These are phyloP conservation scores for Mimosa bimucronata DNA, from an alignment of 306 rosid genomes.

Conservation along the genomic window DNA sequence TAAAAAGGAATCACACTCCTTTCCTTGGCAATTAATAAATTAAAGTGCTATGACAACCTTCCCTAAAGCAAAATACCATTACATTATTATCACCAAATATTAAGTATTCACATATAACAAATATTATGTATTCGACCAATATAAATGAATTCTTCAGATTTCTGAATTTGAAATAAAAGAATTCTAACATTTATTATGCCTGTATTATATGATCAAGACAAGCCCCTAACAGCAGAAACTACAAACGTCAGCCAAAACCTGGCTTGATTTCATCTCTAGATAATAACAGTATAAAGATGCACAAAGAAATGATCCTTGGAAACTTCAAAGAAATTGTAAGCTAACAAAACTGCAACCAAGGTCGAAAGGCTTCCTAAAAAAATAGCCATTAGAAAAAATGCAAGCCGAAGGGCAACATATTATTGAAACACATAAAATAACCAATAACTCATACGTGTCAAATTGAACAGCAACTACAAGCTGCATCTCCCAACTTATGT, in stretches of 20 bases:
- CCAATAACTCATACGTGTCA: constrained; percentile 5
- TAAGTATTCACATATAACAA: not conserved
- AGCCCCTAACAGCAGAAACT: constrained; percentile 17
- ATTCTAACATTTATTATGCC: not conserved
- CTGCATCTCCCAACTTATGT: constrained; percentile 6
- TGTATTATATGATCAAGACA: not conserved
- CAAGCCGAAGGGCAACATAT: constrained; percentile 28
- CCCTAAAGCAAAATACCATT: not conserved
- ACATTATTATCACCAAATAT: not conserved
- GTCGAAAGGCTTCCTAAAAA: constrained; percentile 9
- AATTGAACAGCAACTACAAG: constrained; percentile 5
- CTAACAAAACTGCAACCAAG: constrained; percentile 8
- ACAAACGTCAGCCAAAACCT: not conserved
- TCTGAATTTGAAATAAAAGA: not conserved
- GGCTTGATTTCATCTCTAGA: not conserved
- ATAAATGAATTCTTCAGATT: not conserved
- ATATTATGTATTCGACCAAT: not conserved
- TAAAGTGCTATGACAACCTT: not conserved
- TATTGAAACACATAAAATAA: constrained; percentile 19
- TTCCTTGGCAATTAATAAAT: not conserved
- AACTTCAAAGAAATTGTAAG: not conserved
- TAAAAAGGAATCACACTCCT: not conserved
- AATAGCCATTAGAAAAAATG: not conserved
- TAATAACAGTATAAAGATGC: not conserved
- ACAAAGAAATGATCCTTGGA: not conserved